phyloP scores from a whole-genome alignment of 2,329 filamentous ascomycete species.

The Phaeophleospora eucalypticola region DNA sequence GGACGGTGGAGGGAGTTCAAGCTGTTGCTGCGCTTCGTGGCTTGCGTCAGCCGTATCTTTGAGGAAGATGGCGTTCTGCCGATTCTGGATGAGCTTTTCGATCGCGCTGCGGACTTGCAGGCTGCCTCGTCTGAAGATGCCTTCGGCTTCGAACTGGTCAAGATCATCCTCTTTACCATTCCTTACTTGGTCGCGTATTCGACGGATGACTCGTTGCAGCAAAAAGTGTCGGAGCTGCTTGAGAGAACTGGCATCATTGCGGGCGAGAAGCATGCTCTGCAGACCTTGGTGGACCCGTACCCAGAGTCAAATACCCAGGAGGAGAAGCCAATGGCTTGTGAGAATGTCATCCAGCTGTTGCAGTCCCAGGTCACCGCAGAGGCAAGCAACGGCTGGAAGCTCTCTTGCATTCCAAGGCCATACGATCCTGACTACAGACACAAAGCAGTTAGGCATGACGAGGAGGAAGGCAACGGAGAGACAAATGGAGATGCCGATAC shows the following conservation, averaged over 20 bases:
- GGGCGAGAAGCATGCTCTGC: slow-evolving; percentile 78
- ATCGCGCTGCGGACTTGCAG: slow-evolving; percentile 85
- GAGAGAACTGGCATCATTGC: slow-evolving; percentile 95
- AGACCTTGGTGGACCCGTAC: slow-evolving; percentile 83
- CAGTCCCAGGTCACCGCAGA: slow-evolving; percentile 83
- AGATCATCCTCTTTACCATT: slow-evolving; percentile 91
- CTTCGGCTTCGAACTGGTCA: slow-evolving; percentile 78
- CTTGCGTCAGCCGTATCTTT: slow-evolving; percentile 75
- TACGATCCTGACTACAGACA: slow-evolving; percentile 41
- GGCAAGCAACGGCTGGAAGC: slow-evolving; percentile 67
- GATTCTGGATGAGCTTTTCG: slow-evolving; percentile 84
- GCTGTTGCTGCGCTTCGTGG: slow-evolving; percentile 81
- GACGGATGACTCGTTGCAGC: slow-evolving; percentile 60
- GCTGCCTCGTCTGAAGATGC: slow-evolving; percentile 88
- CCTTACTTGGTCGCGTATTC: slow-evolving; percentile 80
- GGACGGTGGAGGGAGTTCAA: slow-evolving; percentile 91
- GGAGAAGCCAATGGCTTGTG: slow-evolving; percentile 58
- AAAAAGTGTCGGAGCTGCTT: slow-evolving; percentile 73
- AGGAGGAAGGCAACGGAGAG: slow-evolving; percentile 26
- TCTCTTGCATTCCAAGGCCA: slow-evolving; percentile 59
- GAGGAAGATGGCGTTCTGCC: slow-evolving; percentile 82
- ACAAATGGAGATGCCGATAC: slow-evolving; percentile 60
- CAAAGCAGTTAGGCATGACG: slow-evolving; percentile 10
- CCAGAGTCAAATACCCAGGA: slow-evolving; percentile 52
- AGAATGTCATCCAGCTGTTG: slow-evolving; percentile 73